Base-by-base conservation (phyloP, 192 early-diverging fungal genomes). In the Dissophora globulifera region DNA sequence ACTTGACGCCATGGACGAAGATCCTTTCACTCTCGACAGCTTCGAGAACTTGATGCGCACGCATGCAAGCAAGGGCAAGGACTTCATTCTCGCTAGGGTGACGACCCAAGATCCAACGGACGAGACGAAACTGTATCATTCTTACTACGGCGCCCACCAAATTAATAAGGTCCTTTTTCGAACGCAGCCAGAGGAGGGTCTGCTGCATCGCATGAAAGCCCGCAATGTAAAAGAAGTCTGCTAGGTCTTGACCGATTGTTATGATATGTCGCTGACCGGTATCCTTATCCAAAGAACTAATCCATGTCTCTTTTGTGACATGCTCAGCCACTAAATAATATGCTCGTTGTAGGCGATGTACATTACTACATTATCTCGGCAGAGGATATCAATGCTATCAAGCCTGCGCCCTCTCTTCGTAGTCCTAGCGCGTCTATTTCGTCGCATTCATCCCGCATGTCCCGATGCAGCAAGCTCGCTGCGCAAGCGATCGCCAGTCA, bases 121-220 rank as follows among this genome's bases (percentile, higher is more conserved):
- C 38, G 70, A 66, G 22, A 48, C 22, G 38, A 84, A 82, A 19
- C 78, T 82, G 12, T 92, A 91, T 59, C 87, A 91, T 62, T 85
- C 83, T 0, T 89, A 90, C 38, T 92, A 92, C 62, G 76, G 86
- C 0, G 91, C 88, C 12, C 91, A 92, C 53, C 86, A 90, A 25
- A 91, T 92, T 54, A 92, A 92, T 78, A 92, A 91, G 70, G 88
- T 91, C 23, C 66, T 92, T 26, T 92, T 92, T 54, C 52, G 91
- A 19, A 92, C 91, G 0, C 91, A 92, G 65, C 91, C 90, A 6
- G 90, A 91, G 50, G 88, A 91, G 53, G 89, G 89, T 3, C 78
- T 92, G 23, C 63, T 92, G 63, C 91, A 92, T 58, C 68, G 91
- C 15, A 92, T 92, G 91, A 86, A 84, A 70, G 91, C 91, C 2